These are phyloP conservation scores for Spathaspora boniae DNA, from an alignment of 805 yeast species.

Conservation along the genomic window DNA sequence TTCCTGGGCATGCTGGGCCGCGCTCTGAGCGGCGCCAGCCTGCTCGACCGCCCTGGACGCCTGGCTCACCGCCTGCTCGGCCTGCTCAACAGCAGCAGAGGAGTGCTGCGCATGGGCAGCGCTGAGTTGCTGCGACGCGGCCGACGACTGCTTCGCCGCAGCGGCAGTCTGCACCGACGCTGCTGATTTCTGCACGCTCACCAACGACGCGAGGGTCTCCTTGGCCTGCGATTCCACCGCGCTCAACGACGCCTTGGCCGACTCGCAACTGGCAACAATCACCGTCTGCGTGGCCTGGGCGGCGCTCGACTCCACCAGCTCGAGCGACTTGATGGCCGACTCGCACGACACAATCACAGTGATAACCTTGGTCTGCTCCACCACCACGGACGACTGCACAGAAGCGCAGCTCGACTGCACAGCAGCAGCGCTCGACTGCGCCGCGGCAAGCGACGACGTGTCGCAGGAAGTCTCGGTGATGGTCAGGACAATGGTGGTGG, in stretches of 20 bases:
- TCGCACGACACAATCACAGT: slow-evolving; percentile 9
- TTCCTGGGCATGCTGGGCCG: slow-evolving; percentile 1
- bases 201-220: slow-evolving; percentile 4
- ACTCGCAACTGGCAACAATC: slow-evolving; percentile 5
- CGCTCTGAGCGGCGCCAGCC: slow-evolving; percentile 3
- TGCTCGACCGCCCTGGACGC: slow-evolving; percentile 6
- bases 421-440: slow-evolving; percentile 4
- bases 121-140: slow-evolving; percentile 4
- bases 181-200: not conserved
- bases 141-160: slow-evolving; percentile 5
- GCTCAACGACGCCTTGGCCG: slow-evolving; percentile 2
- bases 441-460: not conserved
- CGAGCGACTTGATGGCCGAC: slow-evolving; percentile 7
- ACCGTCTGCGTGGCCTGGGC: slow-evolving; percentile 4
- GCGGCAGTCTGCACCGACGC: slow-evolving; percentile 2
- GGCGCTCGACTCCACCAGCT: slow-evolving; percentile 6
- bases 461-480: slow-evolving; percentile 7
- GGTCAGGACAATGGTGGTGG: not conserved
- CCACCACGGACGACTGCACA: slow-evolving; percentile 4
- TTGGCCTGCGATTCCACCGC: slow-evolving; percentile 9
- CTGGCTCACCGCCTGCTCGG: slow-evolving; percentile 1
- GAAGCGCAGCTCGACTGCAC: slow-evolving; percentile 4
- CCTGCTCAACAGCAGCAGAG: slow-evolving; percentile 1
- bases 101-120: slow-evolving; percentile 1
- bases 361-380: slow-evolving; percentile 3